Percentiles rank a stretch among this genome's conserved stretches.
Conservation (phyloP, 306 rosid genomes). For the Trifolium dubium region DNA sequence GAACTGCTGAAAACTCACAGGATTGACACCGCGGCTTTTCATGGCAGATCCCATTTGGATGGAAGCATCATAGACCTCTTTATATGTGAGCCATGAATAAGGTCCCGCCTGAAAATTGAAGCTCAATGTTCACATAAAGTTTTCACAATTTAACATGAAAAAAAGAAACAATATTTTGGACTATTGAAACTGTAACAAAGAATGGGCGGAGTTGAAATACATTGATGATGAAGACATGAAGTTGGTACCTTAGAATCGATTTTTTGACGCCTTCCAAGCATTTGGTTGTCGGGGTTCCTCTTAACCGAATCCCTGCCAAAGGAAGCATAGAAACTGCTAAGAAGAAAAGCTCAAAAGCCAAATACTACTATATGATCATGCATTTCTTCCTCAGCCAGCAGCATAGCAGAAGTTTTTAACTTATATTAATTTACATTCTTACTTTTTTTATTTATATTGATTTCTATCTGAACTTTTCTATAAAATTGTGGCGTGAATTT, state of each 20-base stretch:
- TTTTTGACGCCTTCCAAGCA: slow-evolving; percentile 80
- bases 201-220: neutral
- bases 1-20: slow-evolving; percentile 58
- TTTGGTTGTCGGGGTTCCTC: slow-evolving; percentile 63
- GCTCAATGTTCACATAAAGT: slow-evolving; percentile 13
- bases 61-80: slow-evolving; percentile 69
- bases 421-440: no score
- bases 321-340: slow-evolving; percentile 37
- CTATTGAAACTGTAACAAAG: neutral
- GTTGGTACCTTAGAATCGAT: slow-evolving; percentile 61
- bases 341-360: slow-evolving; percentile 24
- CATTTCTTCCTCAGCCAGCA: no score
- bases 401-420: no score
- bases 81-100: slow-evolving; percentile 50
- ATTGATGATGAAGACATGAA: neutral
- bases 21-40: slow-evolving; percentile 64
- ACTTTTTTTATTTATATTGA: no score
- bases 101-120: slow-evolving; percentile 42
- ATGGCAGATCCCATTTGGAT: slow-evolving; percentile 73
- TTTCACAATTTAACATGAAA: neutral
- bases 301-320: slow-evolving; percentile 69
- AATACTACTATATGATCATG: neutral
- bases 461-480: no score
- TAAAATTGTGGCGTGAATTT: no score
- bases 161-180: slow-evolving; percentile 13